Conservation (phyloP, 257 asterid species). For the Anisodus acutangulus region DNA sequence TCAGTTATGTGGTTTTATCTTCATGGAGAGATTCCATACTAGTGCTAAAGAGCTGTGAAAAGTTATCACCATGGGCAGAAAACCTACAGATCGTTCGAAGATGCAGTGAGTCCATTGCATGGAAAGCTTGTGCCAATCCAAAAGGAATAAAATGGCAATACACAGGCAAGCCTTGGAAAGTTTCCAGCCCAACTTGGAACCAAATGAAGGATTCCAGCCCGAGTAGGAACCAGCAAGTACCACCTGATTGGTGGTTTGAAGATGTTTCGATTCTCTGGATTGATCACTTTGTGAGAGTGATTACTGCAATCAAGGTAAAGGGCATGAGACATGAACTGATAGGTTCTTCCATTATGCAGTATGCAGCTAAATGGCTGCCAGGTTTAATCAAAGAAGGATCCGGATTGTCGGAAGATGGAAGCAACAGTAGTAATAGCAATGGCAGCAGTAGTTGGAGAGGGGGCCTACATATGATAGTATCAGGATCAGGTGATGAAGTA, state of each 20-base stretch:
- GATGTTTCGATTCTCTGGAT: conserved; percentile 84
- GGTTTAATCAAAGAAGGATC: conserved; percentile 61
- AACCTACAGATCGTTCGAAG: conserved; percentile 89
- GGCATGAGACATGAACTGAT: conserved; percentile 86
- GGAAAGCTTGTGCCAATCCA: conserved; percentile 98
- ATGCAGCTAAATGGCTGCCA: conserved; percentile 82
- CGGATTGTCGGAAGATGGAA: conserved; percentile 42
- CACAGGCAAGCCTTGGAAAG: conserved; percentile 65
- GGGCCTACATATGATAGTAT: conserved; percentile 79
- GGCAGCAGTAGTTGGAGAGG: conserved; percentile 70
- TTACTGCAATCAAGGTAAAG: conserved; percentile 88
- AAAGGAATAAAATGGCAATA: conserved; percentile 96
- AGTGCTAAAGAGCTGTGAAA: conserved; percentile 78
- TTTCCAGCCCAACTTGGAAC: conserved; percentile 84
- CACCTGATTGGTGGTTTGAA: conserved; percentile 98
- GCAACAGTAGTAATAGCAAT: conserved; percentile 38
- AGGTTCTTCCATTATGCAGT: conserved; percentile 77
- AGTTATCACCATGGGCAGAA: conserved; percentile 93
- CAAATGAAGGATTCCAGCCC: conserved; percentile 82
- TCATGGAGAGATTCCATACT: conserved; percentile 94
- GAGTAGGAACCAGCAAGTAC: conserved; percentile 65
- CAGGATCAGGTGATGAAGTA: conserved; percentile 58
- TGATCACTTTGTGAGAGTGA: conserved; percentile 85
- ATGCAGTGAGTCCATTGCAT: conserved; percentile 94
- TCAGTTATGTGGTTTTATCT: conserved; percentile 91